phyloP scores from a whole-genome alignment of 805 yeast genomes.

The Hanseniaspora lachancei region DNA sequence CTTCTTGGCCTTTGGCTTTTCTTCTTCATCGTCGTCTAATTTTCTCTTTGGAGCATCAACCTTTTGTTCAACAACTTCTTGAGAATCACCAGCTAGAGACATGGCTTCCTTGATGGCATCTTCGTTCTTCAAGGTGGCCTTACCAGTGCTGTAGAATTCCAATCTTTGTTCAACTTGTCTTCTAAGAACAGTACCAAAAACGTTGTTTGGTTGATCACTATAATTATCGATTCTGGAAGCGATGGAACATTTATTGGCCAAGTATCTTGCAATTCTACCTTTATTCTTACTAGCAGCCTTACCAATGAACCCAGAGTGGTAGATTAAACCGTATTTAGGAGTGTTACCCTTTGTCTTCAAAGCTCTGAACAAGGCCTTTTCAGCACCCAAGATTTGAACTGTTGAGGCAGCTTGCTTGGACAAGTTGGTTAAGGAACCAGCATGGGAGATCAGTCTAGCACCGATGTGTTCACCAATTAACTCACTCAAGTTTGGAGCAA shows the following conservation, averaged over 20 bases:
- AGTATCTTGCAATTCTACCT: slow-evolving; percentile 96
- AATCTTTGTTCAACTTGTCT: slow-evolving; percentile 97
- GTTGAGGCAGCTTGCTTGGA: slow-evolving; percentile 99
- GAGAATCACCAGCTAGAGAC: slow-evolving; percentile 39
- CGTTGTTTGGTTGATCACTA: slow-evolving; percentile 84
- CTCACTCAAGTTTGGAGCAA: slow-evolving; percentile 94
- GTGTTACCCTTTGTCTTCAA: slow-evolving; percentile 93
- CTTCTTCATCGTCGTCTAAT: slow-evolving; percentile 19
- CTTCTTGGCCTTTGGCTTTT: slow-evolving; percentile 22
- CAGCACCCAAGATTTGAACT: slow-evolving; percentile 95
- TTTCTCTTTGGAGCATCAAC: slow-evolving; percentile 23
- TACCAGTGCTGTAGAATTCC: slow-evolving; percentile 90
- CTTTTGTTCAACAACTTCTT: slow-evolving; percentile 34
- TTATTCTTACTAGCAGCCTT: slow-evolving; percentile 91
- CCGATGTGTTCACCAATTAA: slow-evolving; percentile 98
- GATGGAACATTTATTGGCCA: slow-evolving; percentile 97
- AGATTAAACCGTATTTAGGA: slow-evolving; percentile 89
- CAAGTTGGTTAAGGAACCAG: slow-evolving; percentile 91
- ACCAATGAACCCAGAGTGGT: slow-evolving; percentile 89
- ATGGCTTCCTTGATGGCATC: slow-evolving; percentile 91
- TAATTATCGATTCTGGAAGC: slow-evolving; percentile 97
- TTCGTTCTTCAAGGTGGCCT: slow-evolving; percentile 88
- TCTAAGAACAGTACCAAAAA: slow-evolving; percentile 81
- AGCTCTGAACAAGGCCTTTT: slow-evolving; percentile 91
- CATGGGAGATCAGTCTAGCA: slow-evolving; percentile 94